These are phyloP conservation scores for Rhizoclosmatium sp. DNA, from an alignment of 192 early-diverging fungal species.

Conservation along the genomic window DNA sequence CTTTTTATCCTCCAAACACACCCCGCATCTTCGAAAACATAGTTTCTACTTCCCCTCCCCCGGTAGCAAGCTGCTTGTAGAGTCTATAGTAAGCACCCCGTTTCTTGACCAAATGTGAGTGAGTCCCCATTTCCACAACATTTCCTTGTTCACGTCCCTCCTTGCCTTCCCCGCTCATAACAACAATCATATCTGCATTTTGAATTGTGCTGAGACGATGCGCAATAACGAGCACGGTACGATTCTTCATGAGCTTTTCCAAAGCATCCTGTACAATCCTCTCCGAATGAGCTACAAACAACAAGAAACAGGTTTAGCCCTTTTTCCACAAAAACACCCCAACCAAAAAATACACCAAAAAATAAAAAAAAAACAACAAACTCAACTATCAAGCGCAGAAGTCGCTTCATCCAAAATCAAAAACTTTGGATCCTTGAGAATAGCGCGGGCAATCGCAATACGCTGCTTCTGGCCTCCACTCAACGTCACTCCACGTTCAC, in stretches of 20 bases:
- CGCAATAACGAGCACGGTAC: constrained; percentile 92
- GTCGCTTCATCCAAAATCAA: constrained; percentile 71
- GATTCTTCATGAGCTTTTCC: constrained; percentile 52
- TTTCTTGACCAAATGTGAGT: constrained; percentile 13
- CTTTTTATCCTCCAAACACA: too few relatives aligned
- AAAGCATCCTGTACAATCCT: constrained; percentile 57
- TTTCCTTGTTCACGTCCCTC: constrained; percentile 25
- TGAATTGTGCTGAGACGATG: constrained; percentile 87
- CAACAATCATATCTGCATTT: constrained; percentile 85
- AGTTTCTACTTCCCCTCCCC: neutral
- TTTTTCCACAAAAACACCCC: neutral
- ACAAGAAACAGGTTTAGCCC: neutral
- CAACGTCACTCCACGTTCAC: constrained; percentile 74
- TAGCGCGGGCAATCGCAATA: constrained; percentile 59
- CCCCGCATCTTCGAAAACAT: neutral
- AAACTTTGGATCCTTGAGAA: constrained; percentile 57
- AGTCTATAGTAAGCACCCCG: constrained; percentile 35
- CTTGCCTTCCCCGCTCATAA: constrained; percentile 53
- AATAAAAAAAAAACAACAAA: constrained; percentile 9
- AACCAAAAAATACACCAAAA: constrained; percentile 9
- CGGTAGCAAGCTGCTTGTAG: constrained; percentile 19
- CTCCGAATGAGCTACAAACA: constrained; percentile 51
- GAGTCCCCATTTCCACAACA: constrained; percentile 40
- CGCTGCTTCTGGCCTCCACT: constrained; percentile 81
- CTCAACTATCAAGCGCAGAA: constrained; percentile 58